These are phyloP conservation scores for Seminavis robusta DNA, from an alignment of 108 stramenopile species.

Conservation along the genomic window DNA sequence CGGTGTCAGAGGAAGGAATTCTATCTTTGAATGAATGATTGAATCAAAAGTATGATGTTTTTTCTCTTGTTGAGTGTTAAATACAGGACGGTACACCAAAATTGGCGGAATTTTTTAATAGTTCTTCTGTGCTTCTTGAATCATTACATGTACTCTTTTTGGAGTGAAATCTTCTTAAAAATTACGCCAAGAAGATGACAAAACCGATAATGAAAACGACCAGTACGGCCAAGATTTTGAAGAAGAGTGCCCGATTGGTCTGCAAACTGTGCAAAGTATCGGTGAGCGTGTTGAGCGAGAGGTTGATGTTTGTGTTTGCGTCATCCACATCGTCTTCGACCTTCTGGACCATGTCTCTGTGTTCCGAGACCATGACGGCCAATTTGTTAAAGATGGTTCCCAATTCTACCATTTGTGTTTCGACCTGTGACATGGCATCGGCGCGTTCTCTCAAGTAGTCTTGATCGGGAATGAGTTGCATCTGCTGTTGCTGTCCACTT, in stretches of 20 bases:
- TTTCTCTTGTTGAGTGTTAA: no score
- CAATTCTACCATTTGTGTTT: constrained; percentile 81
- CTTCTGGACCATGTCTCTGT: constrained; percentile 84
- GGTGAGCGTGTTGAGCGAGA: constrained; percentile 69
- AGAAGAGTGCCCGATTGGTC: constrained; percentile 59
- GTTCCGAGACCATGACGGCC: constrained; percentile 86
- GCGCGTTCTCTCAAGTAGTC: constrained; percentile 78
- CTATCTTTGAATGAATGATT: no score
- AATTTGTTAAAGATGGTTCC: constrained; percentile 86
- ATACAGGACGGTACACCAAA: no score
- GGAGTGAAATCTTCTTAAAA: background rate
- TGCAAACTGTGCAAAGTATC: constrained; percentile 77
- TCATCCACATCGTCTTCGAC: constrained; percentile 92
- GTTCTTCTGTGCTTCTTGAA: no score
- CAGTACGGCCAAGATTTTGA: constrained; percentile 73
- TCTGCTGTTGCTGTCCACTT: constrained; percentile 53
- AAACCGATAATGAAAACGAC: constrained; percentile 82
- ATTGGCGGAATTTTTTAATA: no score
- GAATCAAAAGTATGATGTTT: no score
- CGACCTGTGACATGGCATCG: constrained; percentile 83
- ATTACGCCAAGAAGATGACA: constrained; percentile 82
- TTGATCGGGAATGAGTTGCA: constrained; percentile 87
- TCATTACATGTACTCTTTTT: no score
- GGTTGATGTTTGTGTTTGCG: constrained; percentile 70
- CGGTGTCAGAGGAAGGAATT: no score